A percentile compares a stretch with the other conserved stretches of the same genome.
These are phyloP conservation scores for Halophytophthora polymorphica DNA, from an alignment of 352 stramenopile genomes.

Conservation along the genomic window DNA sequence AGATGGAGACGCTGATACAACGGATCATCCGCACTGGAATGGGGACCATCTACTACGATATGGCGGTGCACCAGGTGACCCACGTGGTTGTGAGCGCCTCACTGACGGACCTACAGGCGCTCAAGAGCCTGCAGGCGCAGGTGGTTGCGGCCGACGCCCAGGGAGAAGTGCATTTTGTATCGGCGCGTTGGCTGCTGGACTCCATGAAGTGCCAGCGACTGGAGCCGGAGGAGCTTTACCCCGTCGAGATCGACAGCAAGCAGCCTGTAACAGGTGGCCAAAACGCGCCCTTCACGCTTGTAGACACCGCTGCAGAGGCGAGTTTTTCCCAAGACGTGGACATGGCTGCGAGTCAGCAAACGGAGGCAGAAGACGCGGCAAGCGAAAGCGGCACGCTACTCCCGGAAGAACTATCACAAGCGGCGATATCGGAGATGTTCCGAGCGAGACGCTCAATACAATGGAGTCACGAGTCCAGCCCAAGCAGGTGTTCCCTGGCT, in stretches of 20 bases:
- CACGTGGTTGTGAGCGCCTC: constrained; percentile 67
- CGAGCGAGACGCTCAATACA: neutral
- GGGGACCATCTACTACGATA: constrained; percentile 66
- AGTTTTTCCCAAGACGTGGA: neutral
- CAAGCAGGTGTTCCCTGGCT: constrained; percentile 32
- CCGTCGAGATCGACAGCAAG: constrained; percentile 49
- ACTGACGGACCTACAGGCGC: constrained; percentile 28
- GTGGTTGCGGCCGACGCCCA: constrained; percentile 27
- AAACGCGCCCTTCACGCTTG: neutral
- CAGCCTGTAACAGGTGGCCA: neutral
- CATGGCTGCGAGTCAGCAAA: constrained; percentile 1
- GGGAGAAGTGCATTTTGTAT: constrained; percentile 46
- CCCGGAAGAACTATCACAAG: constrained; percentile 21
- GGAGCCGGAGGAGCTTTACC: constrained; percentile 63
- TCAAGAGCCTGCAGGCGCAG: constrained; percentile 30
- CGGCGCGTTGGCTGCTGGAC: constrained; percentile 64
- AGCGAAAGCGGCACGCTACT: constrained; percentile 2
- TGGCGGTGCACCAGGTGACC: constrained; percentile 54
- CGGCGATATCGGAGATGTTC: constrained; percentile 9
- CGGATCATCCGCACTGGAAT: constrained; percentile 57
- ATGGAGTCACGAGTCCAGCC: neutral
- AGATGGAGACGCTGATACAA: constrained; percentile 39
- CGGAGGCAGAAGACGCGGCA: constrained; percentile 3
- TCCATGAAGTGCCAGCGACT: constrained; percentile 44
- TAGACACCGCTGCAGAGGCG: neutral